Evolutionary conservation across 768 basidiomycete genomes (phyloP), one percentile per base, ranked within the genome.

Genomic region (Pleurotus salmoneostramineus): DNA sequence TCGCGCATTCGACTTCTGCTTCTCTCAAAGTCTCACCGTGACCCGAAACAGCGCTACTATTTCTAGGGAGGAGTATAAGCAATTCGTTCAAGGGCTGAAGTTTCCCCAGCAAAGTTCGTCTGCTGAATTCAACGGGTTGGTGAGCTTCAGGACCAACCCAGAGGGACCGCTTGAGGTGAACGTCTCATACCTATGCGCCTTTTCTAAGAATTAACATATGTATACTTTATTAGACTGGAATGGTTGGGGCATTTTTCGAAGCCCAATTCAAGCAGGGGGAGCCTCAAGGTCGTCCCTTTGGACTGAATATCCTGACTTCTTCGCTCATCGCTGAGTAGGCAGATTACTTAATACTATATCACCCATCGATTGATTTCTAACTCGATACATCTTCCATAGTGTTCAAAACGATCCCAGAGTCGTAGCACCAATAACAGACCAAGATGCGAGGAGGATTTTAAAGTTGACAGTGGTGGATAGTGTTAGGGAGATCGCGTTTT

Each of bases 61-160:
- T 32, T 65, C 72, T n/a, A 76, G 76, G 27, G 69, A 71, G 0
- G 66, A 71, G 17, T 81, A 79, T 70, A 74, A 75, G 69, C 45
- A 65, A 45, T 65, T 68, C 50, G 63, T 81, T 31, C 69, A 63
- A 50, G 61, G 65, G 46, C 58, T 57, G 1, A 55, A 50, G 10
- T 63, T 67, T 42, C 56, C 62, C 34, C 67, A 72, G 57, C 60
- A 62, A 0, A 62, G 64, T 50, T 69, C 69, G 3, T 40, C 31
- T 14, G 67, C 73, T 34, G 58, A 63, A 7, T 72, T 69, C 62
- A 56, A 59, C 36, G 67, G 65, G 6, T 56, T 64, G 2, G 70
- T 71, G 6, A 63, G 69, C 66, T 10, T 43, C 56, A 3, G 59
- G 66, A 43, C 32, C 17, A 46, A 34, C 6, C 27, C 56, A 40